phyloP scores from a whole-genome alignment of 352 stramenopile species.

The Aphanomyces euteiches region DNA sequence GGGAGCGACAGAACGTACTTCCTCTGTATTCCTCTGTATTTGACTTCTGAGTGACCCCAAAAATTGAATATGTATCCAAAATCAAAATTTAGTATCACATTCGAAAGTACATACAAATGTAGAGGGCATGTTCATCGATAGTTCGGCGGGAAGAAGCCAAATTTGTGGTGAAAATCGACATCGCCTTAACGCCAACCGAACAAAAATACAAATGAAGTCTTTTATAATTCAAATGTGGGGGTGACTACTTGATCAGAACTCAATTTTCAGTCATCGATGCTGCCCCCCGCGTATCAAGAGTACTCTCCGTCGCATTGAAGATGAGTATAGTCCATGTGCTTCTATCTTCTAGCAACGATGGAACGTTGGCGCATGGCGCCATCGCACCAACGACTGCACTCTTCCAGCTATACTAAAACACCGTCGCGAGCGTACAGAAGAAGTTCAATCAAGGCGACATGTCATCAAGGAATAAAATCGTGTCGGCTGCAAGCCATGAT shows the following conservation, averaged over 20 bases:
- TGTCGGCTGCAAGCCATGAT: background rate
- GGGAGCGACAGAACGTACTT: too few relatives aligned
- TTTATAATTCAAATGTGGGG: background rate
- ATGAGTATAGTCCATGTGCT: background rate
- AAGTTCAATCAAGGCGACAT: background rate
- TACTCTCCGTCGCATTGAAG: background rate
- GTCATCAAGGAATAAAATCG: background rate
- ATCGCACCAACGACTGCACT: background rate
- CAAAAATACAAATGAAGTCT: background rate
- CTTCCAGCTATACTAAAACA: background rate
- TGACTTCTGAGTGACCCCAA: conserved; percentile 1
- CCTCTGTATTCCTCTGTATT: too few relatives aligned
- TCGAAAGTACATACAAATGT: background rate
- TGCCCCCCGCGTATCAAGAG: background rate
- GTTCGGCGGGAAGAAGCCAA: background rate
- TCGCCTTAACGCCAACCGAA: background rate
- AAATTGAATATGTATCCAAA: background rate
- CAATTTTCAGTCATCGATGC: background rate
- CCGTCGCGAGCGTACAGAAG: background rate
- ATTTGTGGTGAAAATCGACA: background rate
- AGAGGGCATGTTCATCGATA: background rate
- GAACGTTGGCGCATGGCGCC: background rate
- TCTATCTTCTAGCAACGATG: background rate
- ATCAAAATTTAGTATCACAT: background rate
- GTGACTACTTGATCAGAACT: background rate